Conservation (phyloP, 345 rosid genomes). For the Limnanthes douglasii region DNA sequence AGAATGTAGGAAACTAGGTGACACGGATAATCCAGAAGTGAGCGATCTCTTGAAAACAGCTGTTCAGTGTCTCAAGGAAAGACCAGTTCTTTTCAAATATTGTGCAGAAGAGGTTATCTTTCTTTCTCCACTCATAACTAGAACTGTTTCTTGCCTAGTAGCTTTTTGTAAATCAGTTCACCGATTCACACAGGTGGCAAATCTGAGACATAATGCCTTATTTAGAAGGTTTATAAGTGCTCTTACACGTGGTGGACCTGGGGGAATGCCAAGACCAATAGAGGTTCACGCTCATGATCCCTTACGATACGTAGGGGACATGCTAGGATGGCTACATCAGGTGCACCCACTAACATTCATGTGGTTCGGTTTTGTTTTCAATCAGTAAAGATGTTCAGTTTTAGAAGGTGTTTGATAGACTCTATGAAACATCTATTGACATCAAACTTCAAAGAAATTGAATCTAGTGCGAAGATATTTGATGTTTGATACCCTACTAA, state of each 20-base stretch:
- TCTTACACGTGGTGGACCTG: slow-evolving; percentile 97
- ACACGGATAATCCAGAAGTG: slow-evolving; percentile 89
- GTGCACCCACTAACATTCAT: slow-evolving; percentile 19
- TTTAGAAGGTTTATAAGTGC: slow-evolving; percentile 98
- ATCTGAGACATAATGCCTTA: slow-evolving; percentile 89
- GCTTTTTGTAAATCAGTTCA: slow-evolving; percentile 3
- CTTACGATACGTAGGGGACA: slow-evolving; percentile 90
- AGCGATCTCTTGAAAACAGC: slow-evolving; percentile 71
- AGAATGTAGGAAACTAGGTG: slow-evolving; percentile 93
- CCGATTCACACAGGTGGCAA: slow-evolving; percentile 58
- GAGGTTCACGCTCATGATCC: slow-evolving; percentile 99
- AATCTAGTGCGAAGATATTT: background rate
- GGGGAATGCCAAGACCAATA: slow-evolving; percentile 97
- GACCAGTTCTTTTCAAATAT: slow-evolving; percentile 93
- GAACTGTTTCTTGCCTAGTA: background rate
- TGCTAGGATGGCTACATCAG: slow-evolving; percentile 99
- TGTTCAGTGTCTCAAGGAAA: slow-evolving; percentile 79
- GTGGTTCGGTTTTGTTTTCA: slow-evolving; percentile 6
- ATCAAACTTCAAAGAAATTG: background rate
- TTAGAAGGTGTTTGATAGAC: background rate
- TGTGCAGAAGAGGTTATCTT: slow-evolving; percentile 96
- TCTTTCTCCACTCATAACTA: background rate
- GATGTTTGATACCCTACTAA: slow-evolving; percentile 1
- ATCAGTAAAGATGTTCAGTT: background rate
- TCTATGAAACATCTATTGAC: background rate